Conservation (phyloP, 352 stramenopile species). For the Phytophthora europaea region DNA sequence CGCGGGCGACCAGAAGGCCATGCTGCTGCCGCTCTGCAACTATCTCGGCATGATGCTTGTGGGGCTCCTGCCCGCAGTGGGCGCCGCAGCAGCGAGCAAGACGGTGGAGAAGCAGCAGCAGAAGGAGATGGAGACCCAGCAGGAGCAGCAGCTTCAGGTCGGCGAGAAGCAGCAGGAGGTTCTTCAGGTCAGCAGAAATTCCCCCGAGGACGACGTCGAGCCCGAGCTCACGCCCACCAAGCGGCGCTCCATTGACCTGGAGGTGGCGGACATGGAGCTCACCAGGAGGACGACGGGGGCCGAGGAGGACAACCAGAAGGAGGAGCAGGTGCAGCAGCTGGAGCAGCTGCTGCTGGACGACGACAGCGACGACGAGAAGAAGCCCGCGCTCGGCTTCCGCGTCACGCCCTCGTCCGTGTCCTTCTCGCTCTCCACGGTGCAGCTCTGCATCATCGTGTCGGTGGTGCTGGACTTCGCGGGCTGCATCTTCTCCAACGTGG, state of each 20-base stretch:
- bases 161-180: constrained; percentile 3
- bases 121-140: constrained; percentile 2
- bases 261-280: constrained; percentile 52
- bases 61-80: constrained; percentile 59
- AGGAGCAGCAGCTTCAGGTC: background rate
- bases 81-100: background rate
- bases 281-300: constrained; percentile 46
- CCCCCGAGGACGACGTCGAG: constrained; percentile 38
- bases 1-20: constrained; percentile 81
- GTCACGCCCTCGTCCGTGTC: constrained; percentile 43
- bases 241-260: constrained; percentile 19
- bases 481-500: constrained; percentile 89
- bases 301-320: constrained; percentile 33
- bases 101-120: constrained; percentile 4
- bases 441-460: constrained; percentile 74
- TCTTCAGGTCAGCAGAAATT: background rate
- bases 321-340: constrained; percentile 14
- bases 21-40: constrained; percentile 90
- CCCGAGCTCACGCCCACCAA: constrained; percentile 34
- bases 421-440: constrained; percentile 61
- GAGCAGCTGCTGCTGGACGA: constrained; percentile 17
- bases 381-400: constrained; percentile 18
- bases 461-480: constrained; percentile 86
- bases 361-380: constrained; percentile 32
- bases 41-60: constrained; percentile 91